Base-by-base conservation (phyloP, 1,139 yeast genomes). In the Magnusiomyces sp. region DNA sequence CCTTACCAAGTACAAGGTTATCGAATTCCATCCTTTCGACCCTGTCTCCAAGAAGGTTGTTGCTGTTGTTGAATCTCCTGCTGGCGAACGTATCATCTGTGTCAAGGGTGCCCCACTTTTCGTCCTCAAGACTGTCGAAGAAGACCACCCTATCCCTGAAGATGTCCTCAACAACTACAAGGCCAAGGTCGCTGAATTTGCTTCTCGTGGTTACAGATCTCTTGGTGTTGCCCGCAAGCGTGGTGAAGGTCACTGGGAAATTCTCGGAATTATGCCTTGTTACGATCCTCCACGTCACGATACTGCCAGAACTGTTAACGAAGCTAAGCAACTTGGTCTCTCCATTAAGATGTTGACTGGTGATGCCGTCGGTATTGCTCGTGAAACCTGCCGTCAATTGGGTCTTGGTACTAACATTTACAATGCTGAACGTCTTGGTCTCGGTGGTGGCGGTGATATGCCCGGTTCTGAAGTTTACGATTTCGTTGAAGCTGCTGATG, bases 401-500 rank as follows among this genome's bases (percentile, higher is more conserved):
- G 84, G 84, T 64, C 73, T 80, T 60, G 84, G 85, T 66, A 78
- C 83, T 58, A 79, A 79, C 75, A 79, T 80, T 64, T 80, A 79
- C 71, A 81, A 80, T 69, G 84, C 85, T 56, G 85, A 80, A 69
- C 75, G 79, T 68, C 77, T 80, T 63, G 84, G 84, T 70, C 75
- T 79, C 59, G 79, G 82, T 60, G 84, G 83, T 59, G 84, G 83
- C 67, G 84, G 83, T 71, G 83, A 79, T 70, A 77, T 79, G 81
- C 80, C 83, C 58, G 84, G 84, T 69, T 76, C 81, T 62, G 83
- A 79, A 68, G 80, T 80, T 67, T 81, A 83, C 68, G 87, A 81
- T 69, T 81, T 81, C 65, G 86, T 81, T 68, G 86, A 81, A 73
- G 80, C 80, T 65, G 87, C 87, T 56, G 87, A 81, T 70, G 87